A percentile compares a stretch with the other conserved stretches of the same genome.
Conservation (phyloP, 495 filamentous ascomycete genomes). For the Penicillium bialowiezense region DNA sequence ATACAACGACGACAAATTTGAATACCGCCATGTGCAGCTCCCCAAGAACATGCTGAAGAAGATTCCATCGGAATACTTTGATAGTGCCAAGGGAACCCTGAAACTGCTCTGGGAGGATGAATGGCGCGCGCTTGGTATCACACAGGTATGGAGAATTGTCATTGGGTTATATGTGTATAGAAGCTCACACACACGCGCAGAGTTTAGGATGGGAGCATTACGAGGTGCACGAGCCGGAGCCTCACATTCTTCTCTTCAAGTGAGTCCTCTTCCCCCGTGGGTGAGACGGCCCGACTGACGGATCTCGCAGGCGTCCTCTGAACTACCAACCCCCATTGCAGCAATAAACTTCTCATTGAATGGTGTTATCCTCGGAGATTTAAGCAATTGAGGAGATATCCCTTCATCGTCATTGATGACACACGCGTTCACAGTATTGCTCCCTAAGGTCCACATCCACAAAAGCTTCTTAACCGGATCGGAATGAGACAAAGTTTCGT, state of each 20-base stretch:
- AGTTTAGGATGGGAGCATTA: slow-evolving; percentile 99
- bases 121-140: slow-evolving; percentile 94
- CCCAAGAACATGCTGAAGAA: slow-evolving; percentile 97
- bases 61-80: slow-evolving; percentile 95
- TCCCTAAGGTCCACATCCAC: slow-evolving; percentile 26
- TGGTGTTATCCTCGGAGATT: slow-evolving; percentile 10
- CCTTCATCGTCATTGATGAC: slow-evolving; percentile 10
- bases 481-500: slow-evolving; percentile 36
- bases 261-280: slow-evolving; percentile 42
- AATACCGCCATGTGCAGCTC: slow-evolving; percentile 95
- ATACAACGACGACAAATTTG: slow-evolving; percentile 83
- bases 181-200: slow-evolving; percentile 49
- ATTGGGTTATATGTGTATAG: neutral
- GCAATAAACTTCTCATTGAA: slow-evolving; percentile 26
- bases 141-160: slow-evolving; percentile 60
- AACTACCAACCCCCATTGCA: slow-evolving; percentile 75
- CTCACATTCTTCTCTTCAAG: slow-evolving; percentile 98
- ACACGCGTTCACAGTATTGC: slow-evolving; percentile 20
- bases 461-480: slow-evolving; percentile 27
- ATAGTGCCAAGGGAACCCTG: slow-evolving; percentile 82
- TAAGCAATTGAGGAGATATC: slow-evolving; percentile 4
- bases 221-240: slow-evolving; percentile 97
- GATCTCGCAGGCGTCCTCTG: slow-evolving; percentile 65
- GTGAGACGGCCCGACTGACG: slow-evolving; percentile 9
- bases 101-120: slow-evolving; percentile 98